Evolutionary conservation across 192 early-diverging fungal species (phyloP).

Genomic region (Coemansia umbellata): DNA sequence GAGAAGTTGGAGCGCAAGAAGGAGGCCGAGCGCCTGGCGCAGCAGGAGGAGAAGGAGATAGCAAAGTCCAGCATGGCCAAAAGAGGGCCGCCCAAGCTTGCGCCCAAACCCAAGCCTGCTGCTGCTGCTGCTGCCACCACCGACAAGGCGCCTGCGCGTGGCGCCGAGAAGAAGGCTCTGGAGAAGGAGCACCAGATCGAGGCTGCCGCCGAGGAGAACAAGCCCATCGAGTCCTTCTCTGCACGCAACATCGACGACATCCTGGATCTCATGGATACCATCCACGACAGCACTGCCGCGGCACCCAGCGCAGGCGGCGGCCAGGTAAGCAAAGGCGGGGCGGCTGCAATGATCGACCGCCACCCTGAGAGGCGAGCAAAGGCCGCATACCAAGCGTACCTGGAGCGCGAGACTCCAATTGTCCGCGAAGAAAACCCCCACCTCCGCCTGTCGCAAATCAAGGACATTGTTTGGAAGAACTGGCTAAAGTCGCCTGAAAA

Average conservation of each 20-base stretch:
- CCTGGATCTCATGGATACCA: slow-evolving; percentile 64
- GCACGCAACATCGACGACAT: slow-evolving; percentile 86
- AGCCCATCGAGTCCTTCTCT: slow-evolving; percentile 60
- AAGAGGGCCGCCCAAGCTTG: slow-evolving; percentile 6
- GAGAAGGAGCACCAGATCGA: slow-evolving; percentile 2
- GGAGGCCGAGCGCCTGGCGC: slow-evolving; percentile 58
- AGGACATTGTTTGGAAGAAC: slow-evolving; percentile 78
- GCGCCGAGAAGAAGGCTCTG: slow-evolving; percentile 24
- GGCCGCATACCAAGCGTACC: slow-evolving; percentile 66
- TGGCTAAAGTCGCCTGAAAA: slow-evolving; percentile 74
- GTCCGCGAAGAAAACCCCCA: slow-evolving; percentile 78
- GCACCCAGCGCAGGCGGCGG: slow-evolving; percentile 7
- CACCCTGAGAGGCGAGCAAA: slow-evolving; percentile 87
- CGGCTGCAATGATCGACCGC: slow-evolving; percentile 63
- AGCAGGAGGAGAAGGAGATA: slow-evolving; percentile 57
- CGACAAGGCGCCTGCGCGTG: slow-evolving; percentile 3
- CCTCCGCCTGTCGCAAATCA: slow-evolving; percentile 71
- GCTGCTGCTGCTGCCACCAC: not conserved
- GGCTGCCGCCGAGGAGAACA: slow-evolving; percentile 2
- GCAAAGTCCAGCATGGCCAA: slow-evolving; percentile 12
- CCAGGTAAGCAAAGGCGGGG: slow-evolving; percentile 9
- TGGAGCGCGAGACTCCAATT: slow-evolving; percentile 66
- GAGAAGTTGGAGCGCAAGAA: slow-evolving; percentile 54
- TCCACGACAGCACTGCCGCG: slow-evolving; percentile 25
- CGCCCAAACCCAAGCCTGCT: slow-evolving; percentile 2